These are phyloP conservation scores for Chaetomium olivaceum DNA, from an alignment of 2,329 filamentous ascomycete genomes.

Conservation along the genomic window DNA sequence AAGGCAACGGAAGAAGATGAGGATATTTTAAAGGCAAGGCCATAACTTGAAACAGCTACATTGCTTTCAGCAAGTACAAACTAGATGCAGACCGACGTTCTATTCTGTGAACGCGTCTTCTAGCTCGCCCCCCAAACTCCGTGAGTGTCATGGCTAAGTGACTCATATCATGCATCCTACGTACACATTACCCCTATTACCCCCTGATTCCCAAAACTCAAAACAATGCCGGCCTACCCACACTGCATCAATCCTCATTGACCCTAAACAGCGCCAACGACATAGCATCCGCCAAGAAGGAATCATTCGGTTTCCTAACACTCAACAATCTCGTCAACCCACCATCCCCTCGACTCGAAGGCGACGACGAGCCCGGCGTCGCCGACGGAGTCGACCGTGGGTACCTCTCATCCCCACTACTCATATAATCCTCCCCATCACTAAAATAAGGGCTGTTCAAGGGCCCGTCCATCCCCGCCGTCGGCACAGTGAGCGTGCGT, in stretches of 20 bases:
- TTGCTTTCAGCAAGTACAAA: not conserved
- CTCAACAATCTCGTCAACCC: constrained; percentile 30
- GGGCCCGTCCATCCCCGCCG: not conserved
- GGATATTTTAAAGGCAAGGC: not conserved
- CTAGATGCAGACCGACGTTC: not conserved
- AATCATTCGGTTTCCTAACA: constrained; percentile 28
- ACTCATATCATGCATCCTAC: not conserved
- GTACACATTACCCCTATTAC: not conserved
- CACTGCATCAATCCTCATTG: constrained; percentile 18
- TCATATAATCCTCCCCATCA: constrained; percentile 17
- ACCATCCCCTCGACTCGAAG: constrained; percentile 13
- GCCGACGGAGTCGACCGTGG: constrained; percentile 16
- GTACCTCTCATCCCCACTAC: constrained; percentile 8
- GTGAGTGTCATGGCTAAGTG: not conserved
- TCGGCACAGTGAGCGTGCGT: constrained; percentile 18
- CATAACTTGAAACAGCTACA: not conserved
- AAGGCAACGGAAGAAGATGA: constrained; percentile 1
- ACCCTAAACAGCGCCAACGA: constrained; percentile 31
- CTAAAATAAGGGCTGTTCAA: not conserved
- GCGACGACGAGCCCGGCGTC: constrained; percentile 6
- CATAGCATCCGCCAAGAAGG: constrained; percentile 31
- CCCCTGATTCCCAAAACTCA: not conserved
- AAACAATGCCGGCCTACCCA: not conserved
- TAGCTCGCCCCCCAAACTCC: not conserved
- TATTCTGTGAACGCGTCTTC: not conserved